phyloP scores from a whole-genome alignment of 441 rosid genomes.

The Adansonia rubrostipa region DNA sequence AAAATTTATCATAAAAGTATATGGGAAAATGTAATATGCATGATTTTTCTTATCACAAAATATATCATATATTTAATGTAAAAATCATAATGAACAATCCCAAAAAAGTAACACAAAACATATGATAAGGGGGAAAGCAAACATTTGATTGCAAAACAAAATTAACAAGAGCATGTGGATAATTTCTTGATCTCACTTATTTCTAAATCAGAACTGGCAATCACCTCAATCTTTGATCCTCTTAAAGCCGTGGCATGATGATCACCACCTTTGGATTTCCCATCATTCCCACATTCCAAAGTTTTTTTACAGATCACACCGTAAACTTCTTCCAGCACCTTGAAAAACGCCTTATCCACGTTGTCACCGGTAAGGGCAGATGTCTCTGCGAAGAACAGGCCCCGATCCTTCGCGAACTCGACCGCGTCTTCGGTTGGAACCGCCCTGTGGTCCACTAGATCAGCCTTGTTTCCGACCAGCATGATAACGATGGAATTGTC shows the following conservation, averaged over 20 bases:
- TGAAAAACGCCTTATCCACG: conserved; percentile 54
- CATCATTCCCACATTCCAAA: conserved; percentile 34
- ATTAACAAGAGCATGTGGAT: conserved; percentile 67
- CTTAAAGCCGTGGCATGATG: conserved; percentile 34
- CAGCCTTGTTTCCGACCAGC: conserved; percentile 62
- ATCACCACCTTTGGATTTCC: conserved; percentile 35
- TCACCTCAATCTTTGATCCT: conserved; percentile 68
- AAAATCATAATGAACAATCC: background rate
- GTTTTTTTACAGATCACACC: conserved; percentile 49
- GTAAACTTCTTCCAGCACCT: conserved; percentile 51
- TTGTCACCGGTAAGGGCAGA: conserved; percentile 63
- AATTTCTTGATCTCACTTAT: conserved; percentile 55
- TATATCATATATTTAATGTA: background rate
- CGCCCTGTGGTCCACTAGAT: conserved; percentile 48
- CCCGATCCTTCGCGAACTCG: conserved; percentile 58
- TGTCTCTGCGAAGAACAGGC: conserved; percentile 58
- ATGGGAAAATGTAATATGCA: no score
- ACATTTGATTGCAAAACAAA: background rate
- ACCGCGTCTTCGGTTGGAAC: conserved; percentile 56
- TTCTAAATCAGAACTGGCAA: conserved; percentile 61
- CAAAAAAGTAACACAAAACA: background rate
- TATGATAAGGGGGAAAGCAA: no score
- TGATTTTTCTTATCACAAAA: background rate
- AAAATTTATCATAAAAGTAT: no score
- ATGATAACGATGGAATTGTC: conserved; percentile 64